Base-by-base conservation (phyloP, 2,329 filamentous ascomycete species). In the Fusarium austroafricanum region DNA sequence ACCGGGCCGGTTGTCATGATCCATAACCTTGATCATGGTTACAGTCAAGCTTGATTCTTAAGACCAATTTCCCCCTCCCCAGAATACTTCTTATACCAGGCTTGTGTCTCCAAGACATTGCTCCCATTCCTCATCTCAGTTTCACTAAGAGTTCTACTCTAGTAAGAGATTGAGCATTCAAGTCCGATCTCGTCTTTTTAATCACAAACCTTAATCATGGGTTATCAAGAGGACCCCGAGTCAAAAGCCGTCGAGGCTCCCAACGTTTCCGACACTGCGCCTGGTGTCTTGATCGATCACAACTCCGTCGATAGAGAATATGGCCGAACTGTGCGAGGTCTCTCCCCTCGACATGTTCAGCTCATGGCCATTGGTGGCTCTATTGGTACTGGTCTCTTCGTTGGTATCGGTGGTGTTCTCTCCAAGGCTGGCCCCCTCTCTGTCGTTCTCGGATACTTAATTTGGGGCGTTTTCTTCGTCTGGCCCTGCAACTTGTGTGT, bases 301-400 rank as follows among this genome's bases (percentile, higher is more conserved):
- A 72, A 67, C 67, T 39, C 55, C 17, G 71, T 73, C 26, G 72
- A 74, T 10, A 66, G 55, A 35, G 62, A 73, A 55, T 77, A 78
- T 50, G 77, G 77, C 21, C 70, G 76, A 62, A 79, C 77, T n/a
- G 60, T 74, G 17, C 76, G 76, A 46, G 76, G 77, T 49, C 73
- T 79, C 29, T 75, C 74, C 17, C 71, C 80, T 26, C 80, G 81
- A 17, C 81, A 83, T 62, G 82, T 84, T 21, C 82, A 84, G 67
- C 80, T 84, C 57, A 84, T 84, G 81, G 82, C 82, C 38, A 82
- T 84, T 17, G 82, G 81, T 39, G 82, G 82, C 46, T 80, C 80
- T 35, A 83, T 83, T 54, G 81, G 81, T 20, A 82, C 79, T 18
- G 81, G 81, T 55, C 79, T 83, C 37, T 83, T 80, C 70, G 79